Evolutionary conservation across 331 rosid species (phyloP).

Genomic region (Dryas integrifolia): DNA sequence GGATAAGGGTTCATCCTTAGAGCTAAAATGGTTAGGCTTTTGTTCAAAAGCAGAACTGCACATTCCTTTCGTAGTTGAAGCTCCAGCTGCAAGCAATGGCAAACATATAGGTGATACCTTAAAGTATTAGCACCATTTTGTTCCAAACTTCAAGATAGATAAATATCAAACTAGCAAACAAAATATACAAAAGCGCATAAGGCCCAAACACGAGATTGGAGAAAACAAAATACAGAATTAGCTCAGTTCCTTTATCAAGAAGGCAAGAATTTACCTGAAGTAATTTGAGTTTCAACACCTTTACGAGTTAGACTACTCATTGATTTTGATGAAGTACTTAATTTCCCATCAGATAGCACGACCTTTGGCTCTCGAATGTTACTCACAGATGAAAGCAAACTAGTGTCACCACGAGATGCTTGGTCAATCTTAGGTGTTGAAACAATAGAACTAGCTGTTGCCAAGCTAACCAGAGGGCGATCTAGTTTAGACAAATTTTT

Average conservation of each 20-base stretch:
- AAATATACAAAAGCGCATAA: slow-evolving; percentile 4
- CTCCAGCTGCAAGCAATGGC: slow-evolving; percentile 40
- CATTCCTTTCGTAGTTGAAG: slow-evolving; percentile 31
- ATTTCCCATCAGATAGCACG: slow-evolving; percentile 56
- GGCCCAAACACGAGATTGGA: not conserved
- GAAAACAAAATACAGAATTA: slow-evolving; percentile 11
- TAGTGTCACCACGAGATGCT: slow-evolving; percentile 49
- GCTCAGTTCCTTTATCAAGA: slow-evolving; percentile 9
- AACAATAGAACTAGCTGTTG: slow-evolving; percentile 44
- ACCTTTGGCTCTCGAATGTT: slow-evolving; percentile 50
- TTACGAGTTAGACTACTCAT: slow-evolving; percentile 45
- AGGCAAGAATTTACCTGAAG: slow-evolving; percentile 51
- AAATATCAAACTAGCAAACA: slow-evolving; percentile 5
- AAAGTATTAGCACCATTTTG: slow-evolving; percentile 5
- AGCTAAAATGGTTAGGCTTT: slow-evolving; percentile 28
- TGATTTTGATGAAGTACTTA: slow-evolving; percentile 43
- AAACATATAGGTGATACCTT: slow-evolving; percentile 14
- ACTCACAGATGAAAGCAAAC: slow-evolving; percentile 45
- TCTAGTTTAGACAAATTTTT: slow-evolving; percentile 56
- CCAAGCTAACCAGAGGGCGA: slow-evolving; percentile 45
- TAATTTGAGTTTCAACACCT: slow-evolving; percentile 46
- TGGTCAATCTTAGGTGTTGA: slow-evolving; percentile 58
- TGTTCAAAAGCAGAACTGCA: slow-evolving; percentile 33
- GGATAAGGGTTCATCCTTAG: slow-evolving; percentile 41
- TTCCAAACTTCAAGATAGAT: not conserved